Conservation (phyloP, 441 rosid genomes). For the Aleurites moluccanus region DNA sequence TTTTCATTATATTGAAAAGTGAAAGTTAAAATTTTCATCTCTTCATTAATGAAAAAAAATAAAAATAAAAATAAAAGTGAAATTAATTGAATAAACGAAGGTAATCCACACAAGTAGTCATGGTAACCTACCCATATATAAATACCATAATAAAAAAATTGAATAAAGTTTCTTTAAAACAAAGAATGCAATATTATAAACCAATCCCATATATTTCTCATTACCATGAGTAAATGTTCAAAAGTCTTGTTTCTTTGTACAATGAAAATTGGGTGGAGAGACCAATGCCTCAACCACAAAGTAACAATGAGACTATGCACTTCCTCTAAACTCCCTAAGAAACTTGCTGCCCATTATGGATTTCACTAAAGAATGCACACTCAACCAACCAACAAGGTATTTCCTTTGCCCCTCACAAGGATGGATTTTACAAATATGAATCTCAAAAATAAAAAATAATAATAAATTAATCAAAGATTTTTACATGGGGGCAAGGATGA, state of each 20-base stretch:
- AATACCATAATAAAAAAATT: background rate
- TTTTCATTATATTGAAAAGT: too few species aligned
- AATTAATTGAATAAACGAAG: too few species aligned
- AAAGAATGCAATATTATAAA: background rate
- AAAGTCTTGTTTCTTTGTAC: conserved; percentile 33
- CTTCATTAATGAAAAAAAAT: too few species aligned
- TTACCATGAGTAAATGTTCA: conserved; percentile 21
- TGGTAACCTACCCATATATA: too few species aligned
- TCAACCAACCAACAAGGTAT: conserved; percentile 24
- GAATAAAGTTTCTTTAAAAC: background rate
- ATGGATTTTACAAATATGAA: conserved; percentile 41
- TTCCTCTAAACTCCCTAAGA: conserved; percentile 22
- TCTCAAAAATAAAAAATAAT: conserved; percentile 25
- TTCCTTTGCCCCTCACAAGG: conserved; percentile 32
- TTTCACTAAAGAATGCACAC: conserved; percentile 24
- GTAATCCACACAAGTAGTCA: too few species aligned
- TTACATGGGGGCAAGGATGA: conserved; percentile 32
- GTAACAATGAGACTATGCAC: conserved; percentile 25
- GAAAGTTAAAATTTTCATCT: too few species aligned
- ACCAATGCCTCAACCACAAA: conserved; percentile 42
- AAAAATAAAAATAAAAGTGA: too few species aligned
- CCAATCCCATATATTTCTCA: conserved; percentile 20
- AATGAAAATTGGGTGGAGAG: conserved; percentile 41
- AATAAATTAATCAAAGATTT: conserved; percentile 41
- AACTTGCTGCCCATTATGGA: conserved; percentile 31